These are phyloP conservation scores for Corrigiola litoralis DNA, from an alignment of 179 eudicot species.

Conservation along the genomic window DNA sequence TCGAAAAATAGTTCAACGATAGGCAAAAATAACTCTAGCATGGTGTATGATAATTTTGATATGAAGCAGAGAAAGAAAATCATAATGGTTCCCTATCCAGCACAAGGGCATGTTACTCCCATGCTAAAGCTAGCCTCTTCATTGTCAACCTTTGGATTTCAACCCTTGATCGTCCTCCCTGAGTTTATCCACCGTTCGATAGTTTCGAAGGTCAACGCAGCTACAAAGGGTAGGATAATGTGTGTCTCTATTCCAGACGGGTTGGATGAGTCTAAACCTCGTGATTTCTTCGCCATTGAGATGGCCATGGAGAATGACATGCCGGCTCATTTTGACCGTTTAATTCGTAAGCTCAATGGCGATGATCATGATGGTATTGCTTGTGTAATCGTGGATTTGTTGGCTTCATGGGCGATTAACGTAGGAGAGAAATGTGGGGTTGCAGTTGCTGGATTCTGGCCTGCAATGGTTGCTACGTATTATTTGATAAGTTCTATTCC, in stretches of 20 bases:
- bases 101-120: conserved; percentile 90
- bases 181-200: conserved; percentile 63
- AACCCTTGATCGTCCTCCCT: conserved; percentile 51
- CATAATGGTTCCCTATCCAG: conserved; percentile 75
- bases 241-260: conserved; percentile 52
- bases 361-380: conserved; percentile 29
- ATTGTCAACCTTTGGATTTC: conserved; percentile 32
- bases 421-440: conserved; percentile 45
- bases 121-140: conserved; percentile 60
- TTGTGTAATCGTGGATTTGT: conserved; percentile 58
- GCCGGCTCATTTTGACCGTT: conserved; percentile 47
- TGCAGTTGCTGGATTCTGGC: conserved; percentile 68
- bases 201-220: conserved; percentile 13
- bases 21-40: too few species aligned
- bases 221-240: conserved; percentile 15
- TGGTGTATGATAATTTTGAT: neutral
- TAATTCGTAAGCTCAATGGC: conserved; percentile 23
- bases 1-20: too few species aligned
- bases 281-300: conserved; percentile 63
- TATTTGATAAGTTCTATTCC: conserved; percentile 52
- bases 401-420: conserved; percentile 65
- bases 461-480: conserved; percentile 62
- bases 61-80: conserved; percentile 18
- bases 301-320: conserved; percentile 64
- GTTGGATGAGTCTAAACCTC: conserved; percentile 29